Evolutionary conservation across 495 filamentous ascomycete species (phyloP).

Genomic region (Aspergillus indologenus): DNA sequence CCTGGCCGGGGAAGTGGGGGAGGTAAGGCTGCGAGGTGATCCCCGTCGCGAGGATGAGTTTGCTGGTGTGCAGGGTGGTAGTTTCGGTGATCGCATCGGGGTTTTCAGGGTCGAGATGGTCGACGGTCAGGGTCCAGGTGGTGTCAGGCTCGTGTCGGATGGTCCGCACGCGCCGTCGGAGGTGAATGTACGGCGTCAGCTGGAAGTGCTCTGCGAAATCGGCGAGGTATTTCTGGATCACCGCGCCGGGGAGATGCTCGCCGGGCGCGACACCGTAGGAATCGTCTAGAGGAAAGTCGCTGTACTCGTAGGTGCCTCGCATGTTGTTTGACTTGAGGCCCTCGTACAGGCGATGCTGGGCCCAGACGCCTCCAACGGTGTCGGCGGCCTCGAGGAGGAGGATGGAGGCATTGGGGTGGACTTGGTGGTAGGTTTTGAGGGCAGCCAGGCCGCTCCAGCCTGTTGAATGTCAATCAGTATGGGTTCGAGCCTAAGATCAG

Average conservation of each 20-base stretch:
- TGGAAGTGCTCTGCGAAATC: constrained; percentile 58
- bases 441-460: constrained; percentile 60
- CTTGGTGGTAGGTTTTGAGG: constrained; percentile 57
- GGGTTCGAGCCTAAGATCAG: neutral
- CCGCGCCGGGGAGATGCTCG: constrained; percentile 65
- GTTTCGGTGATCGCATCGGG: no score
- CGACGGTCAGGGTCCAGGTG: constrained; percentile 40
- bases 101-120: neutral
- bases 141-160: constrained; percentile 45
- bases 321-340: constrained; percentile 65
- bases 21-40: constrained; percentile 61
- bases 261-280: constrained; percentile 57
- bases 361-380: constrained; percentile 71
- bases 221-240: constrained; percentile 64
- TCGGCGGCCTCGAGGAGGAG: constrained; percentile 52
- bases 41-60: constrained; percentile 69
- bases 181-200: constrained; percentile 51
- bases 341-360: constrained; percentile 59
- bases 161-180: constrained; percentile 48
- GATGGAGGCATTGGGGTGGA: constrained; percentile 49
- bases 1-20: constrained; percentile 46
- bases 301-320: constrained; percentile 65
- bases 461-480: constrained; percentile 11
- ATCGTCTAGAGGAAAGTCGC: constrained; percentile 69
- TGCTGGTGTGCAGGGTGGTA: constrained; percentile 33